Evolutionary conservation across 2,329 filamentous ascomycete species (phyloP).

Genomic region (Dichotomopilus funicola): DNA sequence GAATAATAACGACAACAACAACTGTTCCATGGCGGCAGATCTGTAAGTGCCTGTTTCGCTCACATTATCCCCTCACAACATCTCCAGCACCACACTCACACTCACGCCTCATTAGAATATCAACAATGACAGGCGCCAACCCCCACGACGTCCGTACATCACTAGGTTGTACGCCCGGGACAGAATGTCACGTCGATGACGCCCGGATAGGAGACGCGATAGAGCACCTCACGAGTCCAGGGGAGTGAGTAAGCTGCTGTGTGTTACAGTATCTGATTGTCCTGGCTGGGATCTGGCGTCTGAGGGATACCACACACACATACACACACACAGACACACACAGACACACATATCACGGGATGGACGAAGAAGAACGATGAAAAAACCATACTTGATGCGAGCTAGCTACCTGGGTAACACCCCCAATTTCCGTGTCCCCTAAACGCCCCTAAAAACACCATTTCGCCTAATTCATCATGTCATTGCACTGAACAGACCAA

Average conservation of each 20-base stretch:
- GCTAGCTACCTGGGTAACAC: no score
- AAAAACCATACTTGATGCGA: no score
- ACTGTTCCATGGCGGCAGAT: constrained; percentile 14
- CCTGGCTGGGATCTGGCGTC: no score
- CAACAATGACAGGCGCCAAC: constrained; percentile 12
- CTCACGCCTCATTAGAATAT: constrained; percentile 6
- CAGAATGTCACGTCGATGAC: constrained; percentile 12
- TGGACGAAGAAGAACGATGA: no score
- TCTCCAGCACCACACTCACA: background rate
- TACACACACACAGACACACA: no score
- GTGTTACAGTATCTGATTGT: background rate
- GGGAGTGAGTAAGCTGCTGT: no score
- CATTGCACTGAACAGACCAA: background rate
- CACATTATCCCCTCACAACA: background rate
- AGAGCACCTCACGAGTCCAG: background rate
- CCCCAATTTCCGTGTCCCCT: no score
- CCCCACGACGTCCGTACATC: constrained; percentile 6
- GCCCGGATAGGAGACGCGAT: constrained; percentile 1
- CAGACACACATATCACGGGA: no score
- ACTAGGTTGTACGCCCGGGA: constrained; percentile 8
- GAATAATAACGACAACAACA: background rate
- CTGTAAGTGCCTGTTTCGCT: constrained; percentile 2
- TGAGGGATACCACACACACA: no score
- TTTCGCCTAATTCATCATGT: no score
- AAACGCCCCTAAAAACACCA: no score